These are phyloP conservation scores for Termitomyces sp. DNA, from an alignment of 768 basidiomycete genomes.

Conservation along the genomic window DNA sequence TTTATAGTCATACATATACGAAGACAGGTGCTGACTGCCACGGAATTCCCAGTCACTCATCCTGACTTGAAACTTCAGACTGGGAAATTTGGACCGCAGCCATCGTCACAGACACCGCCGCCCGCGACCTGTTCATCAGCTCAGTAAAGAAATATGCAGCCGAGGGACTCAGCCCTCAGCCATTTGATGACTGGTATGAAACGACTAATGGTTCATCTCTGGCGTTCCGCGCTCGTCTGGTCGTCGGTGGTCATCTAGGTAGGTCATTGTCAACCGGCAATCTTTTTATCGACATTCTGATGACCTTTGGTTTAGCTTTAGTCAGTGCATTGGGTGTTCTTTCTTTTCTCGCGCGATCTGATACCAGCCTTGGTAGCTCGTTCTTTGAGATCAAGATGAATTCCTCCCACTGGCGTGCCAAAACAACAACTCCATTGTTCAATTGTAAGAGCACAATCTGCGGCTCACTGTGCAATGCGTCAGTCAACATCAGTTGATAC, in stretches of 20 bases:
- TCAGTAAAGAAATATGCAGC: constrained; percentile 49
- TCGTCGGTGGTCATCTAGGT: constrained; percentile 60
- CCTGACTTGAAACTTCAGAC: constrained; percentile 26
- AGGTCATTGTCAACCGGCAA: not conserved
- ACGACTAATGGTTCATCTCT: constrained; percentile 44
- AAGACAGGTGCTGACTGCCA: constrained; percentile 41
- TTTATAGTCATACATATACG: constrained; percentile 46
- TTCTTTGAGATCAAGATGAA: constrained; percentile 3
- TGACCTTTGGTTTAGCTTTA: not conserved
- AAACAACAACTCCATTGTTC: no score
- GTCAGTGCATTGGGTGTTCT: constrained; percentile 1
- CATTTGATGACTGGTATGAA: constrained; percentile 54
- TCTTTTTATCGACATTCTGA: not conserved
- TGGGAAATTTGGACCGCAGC: constrained; percentile 61
- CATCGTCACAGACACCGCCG: constrained; percentile 41
- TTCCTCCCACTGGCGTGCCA: no score
- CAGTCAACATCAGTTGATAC: no score
- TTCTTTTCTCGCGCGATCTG: not conserved
- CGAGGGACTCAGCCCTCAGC: constrained; percentile 38
- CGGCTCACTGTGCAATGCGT: no score
- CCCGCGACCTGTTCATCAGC: constrained; percentile 49
- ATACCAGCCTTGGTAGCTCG: constrained; percentile 1
- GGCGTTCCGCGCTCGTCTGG: constrained; percentile 55
- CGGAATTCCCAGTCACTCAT: not conserved
- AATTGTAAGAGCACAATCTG: no score